These are phyloP conservation scores for Pholiota microspora DNA, from an alignment of 768 basidiomycete species.

Conservation along the genomic window DNA sequence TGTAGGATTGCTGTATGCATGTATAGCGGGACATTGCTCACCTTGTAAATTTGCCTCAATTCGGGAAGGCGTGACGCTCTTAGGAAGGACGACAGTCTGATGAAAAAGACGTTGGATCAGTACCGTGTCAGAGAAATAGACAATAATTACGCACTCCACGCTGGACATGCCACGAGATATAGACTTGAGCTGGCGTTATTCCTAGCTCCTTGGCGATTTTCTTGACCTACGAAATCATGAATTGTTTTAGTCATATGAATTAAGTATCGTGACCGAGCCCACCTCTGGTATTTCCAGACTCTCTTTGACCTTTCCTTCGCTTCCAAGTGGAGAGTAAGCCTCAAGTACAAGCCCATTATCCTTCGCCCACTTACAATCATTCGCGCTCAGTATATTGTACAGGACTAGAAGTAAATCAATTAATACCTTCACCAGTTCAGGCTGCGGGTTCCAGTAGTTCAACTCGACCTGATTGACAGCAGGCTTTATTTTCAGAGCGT, in stretches of 20 bases:
- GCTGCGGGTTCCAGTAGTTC: conserved; percentile 75
- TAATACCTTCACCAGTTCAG: conserved; percentile 62
- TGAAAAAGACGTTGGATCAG: neutral
- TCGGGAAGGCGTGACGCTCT: conserved; percentile 70
- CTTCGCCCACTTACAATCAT: conserved; percentile 55
- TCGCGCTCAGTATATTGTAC: neutral
- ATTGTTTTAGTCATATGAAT: no score
- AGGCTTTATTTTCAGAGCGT: conserved; percentile 55
- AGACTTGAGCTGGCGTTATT: conserved; percentile 72
- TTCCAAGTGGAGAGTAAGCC: conserved; percentile 77
- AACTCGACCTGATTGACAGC: conserved; percentile 82
- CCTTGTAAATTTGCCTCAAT: conserved; percentile 71
- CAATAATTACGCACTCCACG: conserved; percentile 53
- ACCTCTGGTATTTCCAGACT: conserved; percentile 60
- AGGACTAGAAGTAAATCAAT: no score
- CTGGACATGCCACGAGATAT: conserved; percentile 77
- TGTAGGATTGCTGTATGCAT: neutral
- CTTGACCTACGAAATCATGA: conserved; percentile 37
- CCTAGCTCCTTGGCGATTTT: conserved; percentile 58
- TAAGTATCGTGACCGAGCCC: neutral
- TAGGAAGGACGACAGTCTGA: conserved; percentile 71
- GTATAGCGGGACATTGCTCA: conserved; percentile 20
- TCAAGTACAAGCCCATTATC: conserved; percentile 64
- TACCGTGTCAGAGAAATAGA: neutral
- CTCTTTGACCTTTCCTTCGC: conserved; percentile 54